These are phyloP conservation scores for Asterella californica DNA, from an alignment of 225 moss, liverwort and hornwort species.

Conservation along the genomic window DNA sequence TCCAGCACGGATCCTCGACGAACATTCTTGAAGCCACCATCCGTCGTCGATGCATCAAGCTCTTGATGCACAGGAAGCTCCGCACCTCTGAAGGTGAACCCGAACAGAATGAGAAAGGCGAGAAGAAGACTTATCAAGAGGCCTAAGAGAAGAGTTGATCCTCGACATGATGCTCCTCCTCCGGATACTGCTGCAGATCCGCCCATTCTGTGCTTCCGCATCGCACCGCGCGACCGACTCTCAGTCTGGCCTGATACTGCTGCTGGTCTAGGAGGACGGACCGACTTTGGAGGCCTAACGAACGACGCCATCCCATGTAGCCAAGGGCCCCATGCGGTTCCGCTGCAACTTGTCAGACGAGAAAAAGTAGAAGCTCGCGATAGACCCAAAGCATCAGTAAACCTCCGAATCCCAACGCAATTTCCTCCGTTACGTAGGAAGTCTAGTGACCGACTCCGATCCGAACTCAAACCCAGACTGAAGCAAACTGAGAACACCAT, in stretches of 20 bases:
- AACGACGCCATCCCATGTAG: neutral
- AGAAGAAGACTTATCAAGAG: slow-evolving; percentile 22
- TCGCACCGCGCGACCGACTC: neutral
- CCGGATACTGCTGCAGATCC: neutral
- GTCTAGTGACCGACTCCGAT: neutral
- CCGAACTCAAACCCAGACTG: neutral
- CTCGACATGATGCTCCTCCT: slow-evolving; percentile 12
- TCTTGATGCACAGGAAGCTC: neutral
- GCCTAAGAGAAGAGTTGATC: slow-evolving; percentile 15
- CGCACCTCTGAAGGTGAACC: slow-evolving; percentile 31
- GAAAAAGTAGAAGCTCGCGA: neutral
- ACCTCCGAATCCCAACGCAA: neutral
- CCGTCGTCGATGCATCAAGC: neutral
- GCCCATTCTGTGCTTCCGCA: slow-evolving; percentile 1
- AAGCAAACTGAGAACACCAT: neutral
- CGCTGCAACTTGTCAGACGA: neutral
- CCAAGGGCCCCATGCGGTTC: neutral
- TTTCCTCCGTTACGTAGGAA: neutral
- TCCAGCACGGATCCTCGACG: neutral
- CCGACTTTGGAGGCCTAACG: neutral
- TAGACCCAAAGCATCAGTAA: neutral
- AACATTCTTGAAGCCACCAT: neutral
- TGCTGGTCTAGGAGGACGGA: neutral
- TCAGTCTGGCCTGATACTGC: no score
- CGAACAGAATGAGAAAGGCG: slow-evolving; percentile 24